Evolutionary conservation across 2,329 filamentous ascomycete genomes (phyloP).

Genomic region (Dactylellina leptospora): DNA sequence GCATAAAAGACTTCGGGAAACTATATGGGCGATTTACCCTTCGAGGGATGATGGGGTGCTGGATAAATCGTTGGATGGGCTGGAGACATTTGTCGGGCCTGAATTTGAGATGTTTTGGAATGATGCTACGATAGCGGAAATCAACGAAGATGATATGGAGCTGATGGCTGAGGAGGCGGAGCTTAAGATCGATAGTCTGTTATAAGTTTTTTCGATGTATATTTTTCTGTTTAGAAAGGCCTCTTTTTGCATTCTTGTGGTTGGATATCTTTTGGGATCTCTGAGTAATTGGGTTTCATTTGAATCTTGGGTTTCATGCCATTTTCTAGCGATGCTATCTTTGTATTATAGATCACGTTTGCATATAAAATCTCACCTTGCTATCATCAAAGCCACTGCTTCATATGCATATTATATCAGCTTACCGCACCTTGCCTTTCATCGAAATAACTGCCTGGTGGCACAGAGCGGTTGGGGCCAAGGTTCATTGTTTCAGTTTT

Average conservation of each 20-base stretch:
- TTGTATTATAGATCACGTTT: constrained; percentile 9
- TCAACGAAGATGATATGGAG: constrained; percentile 85
- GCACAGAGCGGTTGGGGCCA: too few relatives aligned
- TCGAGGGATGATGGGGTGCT: constrained; percentile 65
- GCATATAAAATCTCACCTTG: neutral
- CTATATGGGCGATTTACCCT: constrained; percentile 85
- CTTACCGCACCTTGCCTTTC: too few relatives aligned
- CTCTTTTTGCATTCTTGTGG: too few relatives aligned
- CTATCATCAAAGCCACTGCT: too few relatives aligned
- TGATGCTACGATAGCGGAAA: constrained; percentile 77
- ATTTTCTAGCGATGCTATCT: neutral
- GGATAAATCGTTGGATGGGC: constrained; percentile 39
- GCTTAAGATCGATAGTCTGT: constrained; percentile 46
- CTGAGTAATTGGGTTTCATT: too few relatives aligned
- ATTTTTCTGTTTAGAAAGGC: too few relatives aligned
- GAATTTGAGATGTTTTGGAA: constrained; percentile 81
- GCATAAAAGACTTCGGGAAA: constrained; percentile 89
- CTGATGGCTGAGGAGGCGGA: constrained; percentile 75
- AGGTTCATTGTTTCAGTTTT: neutral
- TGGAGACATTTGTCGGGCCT: constrained; percentile 53
- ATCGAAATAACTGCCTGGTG: too few relatives aligned
- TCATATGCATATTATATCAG: too few relatives aligned
- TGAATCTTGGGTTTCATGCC: too few relatives aligned
- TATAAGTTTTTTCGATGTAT: too few relatives aligned
- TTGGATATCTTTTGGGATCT: too few relatives aligned